phyloP scores from a whole-genome alignment of 768 basidiomycete genomes.

The Leccinellum luteum region DNA sequence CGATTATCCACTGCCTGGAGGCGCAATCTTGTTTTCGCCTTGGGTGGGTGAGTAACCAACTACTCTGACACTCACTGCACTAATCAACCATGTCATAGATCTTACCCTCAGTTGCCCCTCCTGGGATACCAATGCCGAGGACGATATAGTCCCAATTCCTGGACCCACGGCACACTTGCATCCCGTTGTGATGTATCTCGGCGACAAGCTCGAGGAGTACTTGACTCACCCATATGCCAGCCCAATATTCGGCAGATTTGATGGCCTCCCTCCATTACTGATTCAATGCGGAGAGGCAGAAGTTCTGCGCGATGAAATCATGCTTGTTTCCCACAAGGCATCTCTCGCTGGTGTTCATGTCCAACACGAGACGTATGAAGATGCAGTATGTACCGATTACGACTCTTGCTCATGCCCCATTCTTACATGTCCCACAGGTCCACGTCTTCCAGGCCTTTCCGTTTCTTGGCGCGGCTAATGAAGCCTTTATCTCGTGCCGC shows the following conservation, averaged over 20 bases:
- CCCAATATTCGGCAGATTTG: constrained; percentile 88
- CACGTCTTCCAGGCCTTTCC: constrained; percentile 92
- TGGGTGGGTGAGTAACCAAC: constrained; percentile 82
- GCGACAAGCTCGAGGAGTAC: constrained; percentile 73
- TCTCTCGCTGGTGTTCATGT: constrained; percentile 82
- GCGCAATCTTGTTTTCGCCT: constrained; percentile 86
- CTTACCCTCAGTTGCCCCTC: constrained; percentile 97
- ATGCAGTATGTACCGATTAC: constrained; percentile 60
- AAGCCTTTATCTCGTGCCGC: constrained; percentile 67
- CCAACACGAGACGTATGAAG: constrained; percentile 85
- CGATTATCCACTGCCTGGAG: constrained; percentile 77
- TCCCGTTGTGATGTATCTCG: constrained; percentile 92
- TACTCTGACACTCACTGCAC: constrained; percentile 3
- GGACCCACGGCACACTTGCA: constrained; percentile 80
- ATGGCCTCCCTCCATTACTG: constrained; percentile 83
- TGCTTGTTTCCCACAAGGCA: constrained; percentile 91
- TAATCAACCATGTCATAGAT: constrained; percentile 43
- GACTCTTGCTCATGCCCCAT: neutral
- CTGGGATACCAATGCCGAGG: constrained; percentile 94
- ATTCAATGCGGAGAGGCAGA: constrained; percentile 94
- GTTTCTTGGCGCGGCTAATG: constrained; percentile 64
- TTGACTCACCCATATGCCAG: constrained; percentile 96
- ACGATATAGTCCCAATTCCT: constrained; percentile 77
- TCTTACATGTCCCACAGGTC: constrained; percentile 43
- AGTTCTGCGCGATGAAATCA: constrained; percentile 91